Evolutionary conservation across 768 basidiomycete genomes (phyloP).

Genomic region (Amanita phalloides): DNA sequence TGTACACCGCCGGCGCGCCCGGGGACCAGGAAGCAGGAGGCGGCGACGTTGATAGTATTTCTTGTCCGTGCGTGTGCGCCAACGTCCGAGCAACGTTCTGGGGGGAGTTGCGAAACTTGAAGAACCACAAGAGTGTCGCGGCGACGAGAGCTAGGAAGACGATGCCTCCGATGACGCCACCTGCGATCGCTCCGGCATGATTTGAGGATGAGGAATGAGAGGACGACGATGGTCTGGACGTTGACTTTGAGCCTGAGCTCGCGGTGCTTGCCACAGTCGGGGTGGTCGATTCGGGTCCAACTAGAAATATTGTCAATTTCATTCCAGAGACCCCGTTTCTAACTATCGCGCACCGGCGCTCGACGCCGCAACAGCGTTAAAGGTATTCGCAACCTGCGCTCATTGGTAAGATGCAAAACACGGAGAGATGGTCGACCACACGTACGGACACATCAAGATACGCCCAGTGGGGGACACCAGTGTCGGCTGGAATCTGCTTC

Average conservation of each 20-base stretch:
- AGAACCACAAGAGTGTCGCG: constrained; percentile 28
- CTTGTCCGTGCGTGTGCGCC: neutral
- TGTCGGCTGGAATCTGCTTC: constrained; percentile 26
- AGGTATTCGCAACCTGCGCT: neutral
- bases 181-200: constrained; percentile 50
- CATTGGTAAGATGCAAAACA: neutral
- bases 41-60: neutral
- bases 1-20: neutral
- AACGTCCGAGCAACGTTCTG: neutral
- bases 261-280: neutral
- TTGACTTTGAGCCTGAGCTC: neutral
- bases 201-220: constrained; percentile 3
- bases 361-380: neutral
- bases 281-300: neutral
- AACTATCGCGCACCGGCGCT: neutral
- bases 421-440: neutral
- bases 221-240: neutral
- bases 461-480: constrained; percentile 46
- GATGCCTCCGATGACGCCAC: constrained; percentile 47
- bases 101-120: constrained; percentile 19
- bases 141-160: constrained; percentile 29
- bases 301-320: neutral
- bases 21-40: neutral
- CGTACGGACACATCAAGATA: constrained; percentile 36
- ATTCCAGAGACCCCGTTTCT: neutral